phyloP scores from a whole-genome alignment of 441 rosid species.

The Pelargonium cotyledonis region DNA sequence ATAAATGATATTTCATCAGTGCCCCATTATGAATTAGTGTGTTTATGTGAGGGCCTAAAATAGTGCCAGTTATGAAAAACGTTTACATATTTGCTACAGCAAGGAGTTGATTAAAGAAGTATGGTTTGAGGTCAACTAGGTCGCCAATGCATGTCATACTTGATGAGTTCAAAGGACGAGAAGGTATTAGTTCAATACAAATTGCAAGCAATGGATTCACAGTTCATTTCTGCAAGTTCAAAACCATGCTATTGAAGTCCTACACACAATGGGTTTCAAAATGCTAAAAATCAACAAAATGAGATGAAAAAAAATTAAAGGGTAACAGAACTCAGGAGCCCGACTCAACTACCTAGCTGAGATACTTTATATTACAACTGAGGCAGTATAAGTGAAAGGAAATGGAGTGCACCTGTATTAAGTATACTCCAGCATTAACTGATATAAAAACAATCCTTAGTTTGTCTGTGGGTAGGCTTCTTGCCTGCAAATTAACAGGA shows the following conservation, averaged over 20 bases:
- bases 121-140: too few species aligned
- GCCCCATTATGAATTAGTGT: constrained; percentile 2
- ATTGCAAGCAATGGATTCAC: too few species aligned
- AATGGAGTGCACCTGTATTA: constrained; percentile 43
- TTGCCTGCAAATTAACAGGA: constrained; percentile 35
- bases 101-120: neutral
- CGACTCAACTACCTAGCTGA: too few species aligned
- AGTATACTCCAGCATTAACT: constrained; percentile 44
- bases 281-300: too few species aligned
- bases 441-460: constrained; percentile 42
- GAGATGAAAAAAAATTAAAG: too few species aligned
- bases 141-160: too few species aligned
- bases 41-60: neutral
- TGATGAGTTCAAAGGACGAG: too few species aligned
- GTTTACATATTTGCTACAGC: neutral
- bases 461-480: constrained; percentile 59
- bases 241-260: too few species aligned
- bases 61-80: neutral
- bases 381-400: neutral
- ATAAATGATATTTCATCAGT: constrained; percentile 8
- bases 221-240: too few species aligned
- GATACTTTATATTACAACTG: neutral
- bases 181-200: too few species aligned
- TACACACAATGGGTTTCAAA: too few species aligned
- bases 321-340: too few species aligned